These are phyloP conservation scores for Cladosporium velox DNA, from an alignment of 2,329 filamentous ascomycete species.

Conservation along the genomic window DNA sequence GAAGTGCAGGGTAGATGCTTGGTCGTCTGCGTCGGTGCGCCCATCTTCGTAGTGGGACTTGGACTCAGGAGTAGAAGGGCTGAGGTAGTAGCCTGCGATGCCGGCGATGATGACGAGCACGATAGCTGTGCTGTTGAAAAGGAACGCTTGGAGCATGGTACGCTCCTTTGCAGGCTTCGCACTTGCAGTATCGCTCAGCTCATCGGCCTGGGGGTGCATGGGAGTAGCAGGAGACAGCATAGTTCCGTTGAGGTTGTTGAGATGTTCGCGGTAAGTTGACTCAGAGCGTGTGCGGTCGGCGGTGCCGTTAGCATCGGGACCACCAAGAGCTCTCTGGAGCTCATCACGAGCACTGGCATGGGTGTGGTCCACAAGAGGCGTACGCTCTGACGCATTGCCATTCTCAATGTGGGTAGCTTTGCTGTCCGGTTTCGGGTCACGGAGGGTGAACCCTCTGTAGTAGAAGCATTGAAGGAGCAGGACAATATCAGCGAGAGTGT, in stretches of 20 bases:
- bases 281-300: slow-evolving; percentile 31
- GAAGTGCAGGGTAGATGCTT: slow-evolving; percentile 61
- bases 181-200: slow-evolving; percentile 33
- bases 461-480: slow-evolving; percentile 90
- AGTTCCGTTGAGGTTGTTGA: slow-evolving; percentile 61
- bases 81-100: slow-evolving; percentile 81
- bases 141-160: slow-evolving; percentile 51
- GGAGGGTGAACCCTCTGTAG: slow-evolving; percentile 84
- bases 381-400: slow-evolving; percentile 36
- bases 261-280: slow-evolving; percentile 49
- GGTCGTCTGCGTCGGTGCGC: slow-evolving; percentile 37
- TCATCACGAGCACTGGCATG: slow-evolving; percentile 35
- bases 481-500: slow-evolving; percentile 88
- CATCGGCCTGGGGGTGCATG: slow-evolving; percentile 59
- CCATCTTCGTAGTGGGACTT: slow-evolving; percentile 22
- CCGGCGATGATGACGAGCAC: slow-evolving; percentile 82
- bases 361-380: slow-evolving; percentile 39
- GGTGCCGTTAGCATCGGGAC: slow-evolving; percentile 33
- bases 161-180: slow-evolving; percentile 44
- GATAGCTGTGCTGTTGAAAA: slow-evolving; percentile 76
- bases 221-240: slow-evolving; percentile 83
- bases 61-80: slow-evolving; percentile 44
- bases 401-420: slow-evolving; percentile 28
- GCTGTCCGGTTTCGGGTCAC: slow-evolving; percentile 61
- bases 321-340: slow-evolving; percentile 23